Evolutionary conservation across 768 basidiomycete species (phyloP).

Genomic region (Termitomyces sp.): DNA sequence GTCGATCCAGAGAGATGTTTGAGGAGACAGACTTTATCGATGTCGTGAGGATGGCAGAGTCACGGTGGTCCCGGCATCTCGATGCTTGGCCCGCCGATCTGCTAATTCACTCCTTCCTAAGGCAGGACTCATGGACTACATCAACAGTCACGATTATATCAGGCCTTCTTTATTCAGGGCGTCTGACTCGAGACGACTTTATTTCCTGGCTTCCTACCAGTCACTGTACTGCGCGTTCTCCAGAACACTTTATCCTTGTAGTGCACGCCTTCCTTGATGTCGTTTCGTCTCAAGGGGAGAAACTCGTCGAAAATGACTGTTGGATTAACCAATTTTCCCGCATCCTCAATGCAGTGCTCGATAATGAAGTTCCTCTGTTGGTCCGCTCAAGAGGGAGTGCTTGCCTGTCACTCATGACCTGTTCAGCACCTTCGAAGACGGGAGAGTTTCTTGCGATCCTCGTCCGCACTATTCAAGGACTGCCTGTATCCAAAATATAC

Average conservation of each 20-base stretch:
- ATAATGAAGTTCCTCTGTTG: slow-evolving; percentile 10
- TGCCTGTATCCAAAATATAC: slow-evolving; percentile 21
- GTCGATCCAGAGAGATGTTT: slow-evolving; percentile 1
- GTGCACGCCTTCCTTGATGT: slow-evolving; percentile 45
- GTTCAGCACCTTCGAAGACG: slow-evolving; percentile 17
- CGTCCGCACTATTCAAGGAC: slow-evolving; percentile 18
- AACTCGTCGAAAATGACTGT: slow-evolving; percentile 13
- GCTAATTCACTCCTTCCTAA: slow-evolving; percentile 30
- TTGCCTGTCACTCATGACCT: slow-evolving; percentile 25
- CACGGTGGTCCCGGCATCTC: slow-evolving; percentile 27
- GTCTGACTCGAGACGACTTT: slow-evolving; percentile 20
- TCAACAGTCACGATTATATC: slow-evolving; percentile 39
- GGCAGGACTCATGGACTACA: slow-evolving; percentile 34
- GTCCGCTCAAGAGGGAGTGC: slow-evolving; percentile 14
- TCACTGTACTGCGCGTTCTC: slow-evolving; percentile 15
- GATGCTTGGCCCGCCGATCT: slow-evolving; percentile 16
- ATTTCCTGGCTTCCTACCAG: slow-evolving; percentile 36
- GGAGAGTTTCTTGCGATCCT: slow-evolving; percentile 17
- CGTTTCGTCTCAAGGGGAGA: slow-evolving; percentile 9
- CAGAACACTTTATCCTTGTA: slow-evolving; percentile 29
- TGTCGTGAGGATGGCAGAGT: slow-evolving; percentile 19
- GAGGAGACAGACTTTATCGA: slow-evolving; percentile 13
- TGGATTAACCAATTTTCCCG: slow-evolving; percentile 27
- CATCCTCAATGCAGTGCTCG: slow-evolving; percentile 13
- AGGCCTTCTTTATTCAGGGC: slow-evolving; percentile 37